Evolutionary conservation across 1,139 yeast species (phyloP).

Genomic region (Candida anutae): DNA sequence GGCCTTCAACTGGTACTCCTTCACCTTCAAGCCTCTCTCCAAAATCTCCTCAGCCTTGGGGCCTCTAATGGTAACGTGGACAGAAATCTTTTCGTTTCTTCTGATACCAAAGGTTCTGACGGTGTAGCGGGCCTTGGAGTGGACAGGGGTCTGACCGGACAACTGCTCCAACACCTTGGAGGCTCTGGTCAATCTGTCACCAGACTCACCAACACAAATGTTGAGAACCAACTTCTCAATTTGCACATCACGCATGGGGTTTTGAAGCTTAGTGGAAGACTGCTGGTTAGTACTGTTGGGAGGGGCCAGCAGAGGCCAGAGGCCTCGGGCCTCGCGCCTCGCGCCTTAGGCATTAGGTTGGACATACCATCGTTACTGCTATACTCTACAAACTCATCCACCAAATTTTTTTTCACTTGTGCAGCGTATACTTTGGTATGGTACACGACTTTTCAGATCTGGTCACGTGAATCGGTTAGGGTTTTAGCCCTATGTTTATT

Average conservation of each 20-base stretch:
- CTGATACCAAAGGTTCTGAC: conserved; percentile 99
- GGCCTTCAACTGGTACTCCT: conserved; percentile 94
- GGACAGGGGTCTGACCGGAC: conserved; percentile 99
- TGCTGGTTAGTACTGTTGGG: conserved; percentile 4
- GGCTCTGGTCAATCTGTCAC: conserved; percentile 99
- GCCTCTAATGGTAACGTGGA: conserved; percentile 99
- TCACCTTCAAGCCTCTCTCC: conserved; percentile 99
- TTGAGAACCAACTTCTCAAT: conserved; percentile 99
- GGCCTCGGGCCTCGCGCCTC: no score
- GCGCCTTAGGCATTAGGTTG: no score
- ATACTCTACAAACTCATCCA: no score
- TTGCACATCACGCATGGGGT: conserved; percentile 95
- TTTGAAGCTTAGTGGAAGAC: conserved; percentile 35
- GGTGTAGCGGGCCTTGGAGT: conserved; percentile 99
- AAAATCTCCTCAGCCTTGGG: conserved; percentile 99
- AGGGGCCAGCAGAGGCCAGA: background rate
- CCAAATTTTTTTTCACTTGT: no score
- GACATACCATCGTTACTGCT: no score
- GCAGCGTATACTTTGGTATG: no score
- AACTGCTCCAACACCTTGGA: conserved; percentile 99
- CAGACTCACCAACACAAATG: conserved; percentile 99
- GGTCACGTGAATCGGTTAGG: conserved; percentile 9
- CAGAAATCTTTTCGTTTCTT: conserved; percentile 99
- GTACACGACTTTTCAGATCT: no score
- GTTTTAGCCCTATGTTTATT: conserved; percentile 8